Conservation (phyloP, 768 basidiomycete genomes). For the Crucibulum laeve region DNA sequence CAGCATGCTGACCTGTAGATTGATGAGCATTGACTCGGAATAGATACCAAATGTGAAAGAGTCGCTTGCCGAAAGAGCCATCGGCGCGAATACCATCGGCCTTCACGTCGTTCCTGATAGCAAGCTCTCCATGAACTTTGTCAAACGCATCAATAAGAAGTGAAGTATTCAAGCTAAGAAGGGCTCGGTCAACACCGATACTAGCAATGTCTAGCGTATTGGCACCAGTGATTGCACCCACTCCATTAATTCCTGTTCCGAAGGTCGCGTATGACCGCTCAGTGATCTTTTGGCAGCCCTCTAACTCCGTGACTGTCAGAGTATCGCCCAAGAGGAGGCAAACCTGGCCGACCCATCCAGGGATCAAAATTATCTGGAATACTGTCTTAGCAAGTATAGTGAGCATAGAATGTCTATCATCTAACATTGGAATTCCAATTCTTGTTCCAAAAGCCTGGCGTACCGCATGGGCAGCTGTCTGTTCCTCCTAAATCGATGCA, state of each 20-base stretch:
- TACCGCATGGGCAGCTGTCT: conserved; percentile 41
- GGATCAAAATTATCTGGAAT: conserved; percentile 47
- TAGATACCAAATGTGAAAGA: not conserved
- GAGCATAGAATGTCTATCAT: not conserved
- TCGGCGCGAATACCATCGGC: conserved; percentile 61
- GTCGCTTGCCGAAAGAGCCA: conserved; percentile 39
- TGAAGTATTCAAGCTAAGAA: conserved; percentile 35
- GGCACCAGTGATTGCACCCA: conserved; percentile 44
- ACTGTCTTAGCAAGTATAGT: not conserved
- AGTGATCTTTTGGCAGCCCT: conserved; percentile 35
- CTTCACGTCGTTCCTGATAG: conserved; percentile 38
- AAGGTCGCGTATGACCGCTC: conserved; percentile 36
- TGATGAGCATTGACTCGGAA: no score
- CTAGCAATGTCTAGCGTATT: conserved; percentile 61
- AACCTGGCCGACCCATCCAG: conserved; percentile 40
- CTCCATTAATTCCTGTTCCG: conserved; percentile 28
- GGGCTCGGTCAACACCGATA: conserved; percentile 51
- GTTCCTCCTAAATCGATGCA: conserved; percentile 45
- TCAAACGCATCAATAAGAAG: conserved; percentile 46
- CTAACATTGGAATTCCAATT: conserved; percentile 51
- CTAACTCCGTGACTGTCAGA: conserved; percentile 27
- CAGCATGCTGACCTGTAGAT: conserved; percentile 48
- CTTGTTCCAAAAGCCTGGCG: conserved; percentile 42
- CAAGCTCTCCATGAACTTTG: conserved; percentile 48
- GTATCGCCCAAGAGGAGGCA: conserved; percentile 39